A percentile compares a stretch with the other conserved stretches of the same genome.
Evolutionary conservation across 75 land plant species (phyloP).

Genomic region (Selaginella moellendorffii): DNA sequence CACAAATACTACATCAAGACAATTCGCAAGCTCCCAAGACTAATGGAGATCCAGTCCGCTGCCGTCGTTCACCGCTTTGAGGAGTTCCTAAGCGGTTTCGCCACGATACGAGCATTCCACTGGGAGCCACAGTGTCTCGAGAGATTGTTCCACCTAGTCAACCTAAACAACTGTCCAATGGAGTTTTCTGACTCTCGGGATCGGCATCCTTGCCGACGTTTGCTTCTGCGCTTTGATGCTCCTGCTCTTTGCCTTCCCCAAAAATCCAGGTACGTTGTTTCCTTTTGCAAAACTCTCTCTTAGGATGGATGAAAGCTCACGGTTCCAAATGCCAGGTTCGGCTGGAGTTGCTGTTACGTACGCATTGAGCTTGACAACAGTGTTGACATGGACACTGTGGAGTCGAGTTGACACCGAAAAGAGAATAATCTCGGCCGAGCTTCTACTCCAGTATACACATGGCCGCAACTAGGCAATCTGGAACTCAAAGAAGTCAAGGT

Average conservation of each 20-base stretch:
- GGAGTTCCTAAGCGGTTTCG: slow-evolving; percentile 47
- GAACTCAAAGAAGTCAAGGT: slow-evolving; percentile 41
- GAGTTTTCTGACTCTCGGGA: slow-evolving; percentile 62
- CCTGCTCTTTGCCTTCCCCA: no score
- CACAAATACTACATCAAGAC: slow-evolving; percentile 62
- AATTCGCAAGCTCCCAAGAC: slow-evolving; percentile 64
- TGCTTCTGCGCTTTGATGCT: slow-evolving; percentile 32
- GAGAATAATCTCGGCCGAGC: no score
- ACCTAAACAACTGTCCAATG: slow-evolving; percentile 32
- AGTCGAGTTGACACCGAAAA: no score
- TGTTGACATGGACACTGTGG: no score
- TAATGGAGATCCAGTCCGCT: slow-evolving; percentile 42
- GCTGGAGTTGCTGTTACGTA: slow-evolving; percentile 78
- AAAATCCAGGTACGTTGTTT: no score
- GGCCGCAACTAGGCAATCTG: slow-evolving; percentile 60
- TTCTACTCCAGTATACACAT: slow-evolving; percentile 44
- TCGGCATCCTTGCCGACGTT: slow-evolving; percentile 44
- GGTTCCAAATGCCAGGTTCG: no score
- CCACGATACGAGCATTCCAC: slow-evolving; percentile 60
- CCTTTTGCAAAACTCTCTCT: no score
- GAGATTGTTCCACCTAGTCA: slow-evolving; percentile 27
- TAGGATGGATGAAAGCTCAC: no score
- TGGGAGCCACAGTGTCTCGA: slow-evolving; percentile 40
- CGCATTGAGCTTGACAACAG: no score
- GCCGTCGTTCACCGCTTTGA: slow-evolving; percentile 70